These are phyloP conservation scores for Stagonosporopsis tanaceti DNA, from an alignment of 2,329 filamentous ascomycete genomes.

Conservation along the genomic window DNA sequence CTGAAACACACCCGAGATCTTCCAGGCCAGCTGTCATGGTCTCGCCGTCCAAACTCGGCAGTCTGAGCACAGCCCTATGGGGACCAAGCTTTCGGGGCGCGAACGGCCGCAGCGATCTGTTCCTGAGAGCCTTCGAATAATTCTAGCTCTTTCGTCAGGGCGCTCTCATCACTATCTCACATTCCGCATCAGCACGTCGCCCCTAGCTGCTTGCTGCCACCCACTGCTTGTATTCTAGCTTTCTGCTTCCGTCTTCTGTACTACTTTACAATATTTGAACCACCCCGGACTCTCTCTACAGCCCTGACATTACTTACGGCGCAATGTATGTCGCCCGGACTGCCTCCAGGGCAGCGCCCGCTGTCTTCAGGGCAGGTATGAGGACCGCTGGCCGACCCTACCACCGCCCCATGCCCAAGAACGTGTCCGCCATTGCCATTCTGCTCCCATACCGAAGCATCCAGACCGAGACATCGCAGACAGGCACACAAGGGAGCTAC, in stretches of 20 bases:
- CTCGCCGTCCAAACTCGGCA: conserved; percentile 10
- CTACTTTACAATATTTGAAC: background rate
- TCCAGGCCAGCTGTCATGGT: conserved; percentile 11
- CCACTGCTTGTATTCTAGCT: conserved; percentile 17
- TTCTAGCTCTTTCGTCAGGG: conserved; percentile 25
- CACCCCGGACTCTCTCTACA: conserved; percentile 20
- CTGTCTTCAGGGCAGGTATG: conserved; percentile 56
- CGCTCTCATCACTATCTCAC: conserved; percentile 27
- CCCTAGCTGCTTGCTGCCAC: conserved; percentile 9
- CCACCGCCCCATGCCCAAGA: conserved; percentile 56
- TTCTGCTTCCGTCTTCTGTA: conserved; percentile 13
- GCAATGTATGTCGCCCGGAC: conserved; percentile 57
- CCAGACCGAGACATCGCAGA: conserved; percentile 65
- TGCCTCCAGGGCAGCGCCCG: conserved; percentile 55
- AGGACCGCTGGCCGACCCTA: conserved; percentile 51
- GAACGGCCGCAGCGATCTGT: conserved; percentile 21
- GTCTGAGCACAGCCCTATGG: conserved; percentile 5
- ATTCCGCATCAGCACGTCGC: conserved; percentile 19
- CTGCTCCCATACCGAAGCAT: conserved; percentile 62
- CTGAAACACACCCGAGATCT: conserved; percentile 8
- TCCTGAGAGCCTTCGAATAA: conserved; percentile 12
- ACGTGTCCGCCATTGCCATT: conserved; percentile 65
- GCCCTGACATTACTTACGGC: conserved; percentile 29
- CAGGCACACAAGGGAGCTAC: conserved; percentile 59
- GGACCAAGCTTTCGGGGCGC: conserved; percentile 10